These are phyloP conservation scores for Lentinus brumalis DNA, from an alignment of 768 basidiomycete species.

Conservation along the genomic window DNA sequence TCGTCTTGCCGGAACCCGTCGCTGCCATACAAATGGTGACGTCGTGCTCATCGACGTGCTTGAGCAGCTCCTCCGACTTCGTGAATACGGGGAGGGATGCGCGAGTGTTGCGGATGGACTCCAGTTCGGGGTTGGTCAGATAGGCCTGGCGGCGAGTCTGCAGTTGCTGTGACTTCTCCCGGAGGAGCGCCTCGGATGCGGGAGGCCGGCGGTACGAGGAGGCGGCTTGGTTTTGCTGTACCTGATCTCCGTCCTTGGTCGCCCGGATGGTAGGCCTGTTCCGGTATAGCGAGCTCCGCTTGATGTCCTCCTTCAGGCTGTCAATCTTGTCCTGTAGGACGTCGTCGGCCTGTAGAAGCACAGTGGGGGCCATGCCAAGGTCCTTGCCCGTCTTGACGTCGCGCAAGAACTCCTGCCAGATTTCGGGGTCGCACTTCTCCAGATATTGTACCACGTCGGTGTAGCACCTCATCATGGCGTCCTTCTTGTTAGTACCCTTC, in stretches of 20 bases:
- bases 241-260: background rate
- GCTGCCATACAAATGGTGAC: conserved; percentile 90
- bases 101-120: conserved; percentile 68
- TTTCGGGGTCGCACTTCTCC: conserved; percentile 74
- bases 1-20: conserved; percentile 93
- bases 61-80: conserved; percentile 64
- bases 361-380: conserved; percentile 69
- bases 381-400: conserved; percentile 66
- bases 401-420: conserved; percentile 74
- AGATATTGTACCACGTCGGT: conserved; percentile 89
- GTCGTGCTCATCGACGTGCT: conserved; percentile 72
- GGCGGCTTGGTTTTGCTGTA: conserved; percentile 4
- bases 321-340: conserved; percentile 68
- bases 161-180: conserved; percentile 62
- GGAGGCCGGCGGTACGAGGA: conserved; percentile 31
- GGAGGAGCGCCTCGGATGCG: conserved; percentile 30
- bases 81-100: conserved; percentile 74
- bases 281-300: conserved; percentile 61
- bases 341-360: conserved; percentile 66
- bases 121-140: conserved; percentile 57
- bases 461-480: conserved; percentile 70
- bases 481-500: conserved; percentile 66
- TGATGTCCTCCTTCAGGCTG: conserved; percentile 69
- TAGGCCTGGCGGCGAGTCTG: conserved; percentile 57
- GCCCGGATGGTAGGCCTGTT: conserved; percentile 49